phyloP scores from a whole-genome alignment of 192 early-diverging fungal species.

The Diversispora epigaea region DNA sequence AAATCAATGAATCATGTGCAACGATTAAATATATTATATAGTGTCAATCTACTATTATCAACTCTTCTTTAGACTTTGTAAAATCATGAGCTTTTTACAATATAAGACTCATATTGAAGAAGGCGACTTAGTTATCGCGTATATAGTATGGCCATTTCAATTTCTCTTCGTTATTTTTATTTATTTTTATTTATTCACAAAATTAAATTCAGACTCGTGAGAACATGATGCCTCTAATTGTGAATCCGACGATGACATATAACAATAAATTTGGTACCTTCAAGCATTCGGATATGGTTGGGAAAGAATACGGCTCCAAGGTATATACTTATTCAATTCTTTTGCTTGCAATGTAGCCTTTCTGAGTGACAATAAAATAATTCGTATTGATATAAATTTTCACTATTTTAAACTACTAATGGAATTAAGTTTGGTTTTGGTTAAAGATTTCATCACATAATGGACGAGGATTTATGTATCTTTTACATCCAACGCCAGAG shows the following conservation, averaged over 20 bases:
- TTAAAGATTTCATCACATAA: slow-evolving; percentile 57
- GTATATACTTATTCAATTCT: slow-evolving; percentile 35
- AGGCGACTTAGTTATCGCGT: slow-evolving; percentile 78
- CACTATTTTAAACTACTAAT: slow-evolving; percentile 1
- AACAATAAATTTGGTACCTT: slow-evolving; percentile 84
- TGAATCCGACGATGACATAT: slow-evolving; percentile 60
- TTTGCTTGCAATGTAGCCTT: neutral
- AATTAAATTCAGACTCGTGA: slow-evolving; percentile 58
- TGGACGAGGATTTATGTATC: slow-evolving; percentile 74
- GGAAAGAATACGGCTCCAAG: slow-evolving; percentile 81
- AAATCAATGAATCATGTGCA: too few species aligned
- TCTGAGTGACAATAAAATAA: too few species aligned
- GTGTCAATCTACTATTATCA: too few species aligned
- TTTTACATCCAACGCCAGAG: slow-evolving; percentile 91
- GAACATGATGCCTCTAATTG: slow-evolving; percentile 61
- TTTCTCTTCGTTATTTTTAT: neutral
- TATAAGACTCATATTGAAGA: slow-evolving; percentile 55
- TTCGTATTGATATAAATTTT: too few species aligned
- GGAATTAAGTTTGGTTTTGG: neutral
- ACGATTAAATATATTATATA: too few species aligned
- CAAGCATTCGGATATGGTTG: slow-evolving; percentile 80
- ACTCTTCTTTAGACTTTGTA: neutral
- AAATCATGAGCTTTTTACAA: slow-evolving; percentile 5
- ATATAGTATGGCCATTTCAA: slow-evolving; percentile 54
- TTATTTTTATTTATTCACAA: neutral